These are phyloP conservation scores for Tricholoma hemisulphureum DNA, from an alignment of 768 basidiomycete species.

Conservation along the genomic window DNA sequence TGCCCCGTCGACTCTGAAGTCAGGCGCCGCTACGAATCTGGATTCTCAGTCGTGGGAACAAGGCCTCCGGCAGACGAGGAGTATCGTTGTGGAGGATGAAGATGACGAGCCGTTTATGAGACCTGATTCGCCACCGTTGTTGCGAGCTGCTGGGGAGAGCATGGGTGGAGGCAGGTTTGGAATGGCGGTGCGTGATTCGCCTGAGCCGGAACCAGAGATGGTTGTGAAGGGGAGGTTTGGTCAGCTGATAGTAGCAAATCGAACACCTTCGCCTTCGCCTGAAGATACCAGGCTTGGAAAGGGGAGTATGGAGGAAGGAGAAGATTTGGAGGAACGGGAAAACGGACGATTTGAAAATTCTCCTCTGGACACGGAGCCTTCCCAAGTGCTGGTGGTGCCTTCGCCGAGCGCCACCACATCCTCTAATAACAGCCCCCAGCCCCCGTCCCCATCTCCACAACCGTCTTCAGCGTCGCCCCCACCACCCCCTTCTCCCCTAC, in stretches of 20 bases:
- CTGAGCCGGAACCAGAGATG: conserved; percentile 22
- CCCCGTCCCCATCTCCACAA: conserved; percentile 11
- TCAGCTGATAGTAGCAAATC: conserved; percentile 21
- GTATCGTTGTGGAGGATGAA: not conserved
- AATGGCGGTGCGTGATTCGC: not conserved
- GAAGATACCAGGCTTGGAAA: not conserved
- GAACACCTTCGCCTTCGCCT: conserved; percentile 29
- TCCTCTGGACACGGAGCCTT: not conserved
- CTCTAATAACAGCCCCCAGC: not conserved
- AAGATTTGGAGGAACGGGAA: conserved; percentile 1
- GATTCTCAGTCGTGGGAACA: not conserved
- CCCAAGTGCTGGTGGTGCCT: conserved; percentile 4
- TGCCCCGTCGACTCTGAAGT: not conserved
- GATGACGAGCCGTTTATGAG: conserved; percentile 15
- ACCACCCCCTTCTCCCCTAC: conserved; percentile 4
- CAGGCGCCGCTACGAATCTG: not conserved
- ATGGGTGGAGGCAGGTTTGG: not conserved
- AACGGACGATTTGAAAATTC: conserved; percentile 5
- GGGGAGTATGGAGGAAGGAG: not conserved
- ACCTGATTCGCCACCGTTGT: conserved; percentile 5
- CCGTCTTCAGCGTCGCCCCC: conserved; percentile 6
- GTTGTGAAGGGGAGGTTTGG: conserved; percentile 8
- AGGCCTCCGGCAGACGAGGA: not conserved
- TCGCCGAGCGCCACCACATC: not conserved
- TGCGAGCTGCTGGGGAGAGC: not conserved